Percentiles rank a stretch among this genome's conserved stretches.
Conservation (phyloP, 345 rosid genomes). For the Psidium guajava region DNA sequence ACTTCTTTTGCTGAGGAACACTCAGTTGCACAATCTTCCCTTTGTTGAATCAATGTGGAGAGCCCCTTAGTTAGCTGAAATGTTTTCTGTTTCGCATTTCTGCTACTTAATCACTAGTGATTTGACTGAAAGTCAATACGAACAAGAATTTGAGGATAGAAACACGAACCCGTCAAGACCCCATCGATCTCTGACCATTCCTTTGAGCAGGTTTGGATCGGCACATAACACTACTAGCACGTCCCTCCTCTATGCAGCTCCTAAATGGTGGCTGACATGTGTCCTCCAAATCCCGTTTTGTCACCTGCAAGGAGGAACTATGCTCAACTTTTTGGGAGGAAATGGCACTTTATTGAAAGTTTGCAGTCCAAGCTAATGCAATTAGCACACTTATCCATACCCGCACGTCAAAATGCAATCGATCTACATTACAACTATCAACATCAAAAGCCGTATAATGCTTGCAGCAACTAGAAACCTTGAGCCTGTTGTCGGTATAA, state of each 20-base stretch:
- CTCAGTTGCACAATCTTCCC: background rate
- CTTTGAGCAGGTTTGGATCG: conserved; percentile 21
- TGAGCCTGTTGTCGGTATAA: conserved; percentile 9
- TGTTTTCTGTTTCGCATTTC: background rate
- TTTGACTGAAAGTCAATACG: background rate
- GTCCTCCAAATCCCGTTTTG: conserved; percentile 31
- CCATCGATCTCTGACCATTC: conserved; percentile 24
- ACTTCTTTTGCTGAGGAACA: background rate
- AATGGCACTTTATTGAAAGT: background rate
- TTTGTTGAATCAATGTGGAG: background rate
- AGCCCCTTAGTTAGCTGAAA: background rate
- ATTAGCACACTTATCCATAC: background rate
- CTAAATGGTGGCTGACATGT: conserved; percentile 36
- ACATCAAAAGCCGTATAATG: conserved; percentile 40
- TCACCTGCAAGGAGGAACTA: conserved; percentile 15
- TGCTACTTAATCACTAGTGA: background rate
- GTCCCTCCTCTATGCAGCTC: conserved; percentile 27
- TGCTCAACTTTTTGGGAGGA: background rate
- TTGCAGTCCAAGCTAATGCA: background rate
- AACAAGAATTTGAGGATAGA: background rate
- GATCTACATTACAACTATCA: conserved; percentile 26
- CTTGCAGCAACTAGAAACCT: conserved; percentile 36
- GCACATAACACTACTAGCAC: conserved; percentile 32
- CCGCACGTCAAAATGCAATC: conserved; percentile 28
- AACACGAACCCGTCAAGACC: conserved; percentile 25